A percentile compares a stretch with the other conserved stretches of the same genome.
Conservation (phyloP, 495 filamentous ascomycete genomes). For the Aspergillus campestris region DNA sequence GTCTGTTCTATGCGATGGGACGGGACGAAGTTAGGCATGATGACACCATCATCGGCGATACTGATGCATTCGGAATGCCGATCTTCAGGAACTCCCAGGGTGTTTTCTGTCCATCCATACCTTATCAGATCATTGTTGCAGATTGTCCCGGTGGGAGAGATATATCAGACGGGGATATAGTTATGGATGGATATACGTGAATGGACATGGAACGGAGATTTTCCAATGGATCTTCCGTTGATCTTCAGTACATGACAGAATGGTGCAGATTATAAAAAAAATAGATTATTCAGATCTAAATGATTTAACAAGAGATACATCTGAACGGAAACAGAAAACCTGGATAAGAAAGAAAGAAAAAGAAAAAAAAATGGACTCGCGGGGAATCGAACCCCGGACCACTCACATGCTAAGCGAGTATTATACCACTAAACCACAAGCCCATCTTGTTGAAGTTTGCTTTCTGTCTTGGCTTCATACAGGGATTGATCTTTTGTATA, state of each 20-base stretch:
- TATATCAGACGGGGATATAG: too few species aligned
- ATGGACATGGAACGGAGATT: neutral
- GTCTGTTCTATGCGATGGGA: neutral
- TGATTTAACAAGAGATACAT: too few species aligned
- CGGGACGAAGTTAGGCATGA: neutral
- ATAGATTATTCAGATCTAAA: neutral
- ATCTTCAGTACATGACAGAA: neutral
- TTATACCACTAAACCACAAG: slow-evolving; percentile 29
- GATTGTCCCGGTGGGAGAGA: too few species aligned
- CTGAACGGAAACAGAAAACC: too few species aligned
- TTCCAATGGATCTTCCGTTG: neutral
- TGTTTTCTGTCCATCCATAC: too few species aligned
- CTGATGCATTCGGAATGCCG: slow-evolving; percentile 4
- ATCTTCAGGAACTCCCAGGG: too few species aligned
- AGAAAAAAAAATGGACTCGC: slow-evolving; percentile 20
- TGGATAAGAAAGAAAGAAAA: neutral
- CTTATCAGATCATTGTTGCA: too few species aligned
- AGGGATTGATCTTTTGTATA: too few species aligned
- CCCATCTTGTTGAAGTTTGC: too few species aligned
- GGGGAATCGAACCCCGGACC: slow-evolving; percentile 48
- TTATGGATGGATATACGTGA: neutral
- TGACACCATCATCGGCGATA: slow-evolving; percentile 14
- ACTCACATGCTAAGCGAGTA: slow-evolving; percentile 36
- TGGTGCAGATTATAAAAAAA: neutral
- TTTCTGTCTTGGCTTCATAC: too few species aligned